A percentile compares a stretch with the other conserved stretches of the same genome.
Conservation (phyloP, 148 eudicot species). For the Persicaria maculosa region DNA sequence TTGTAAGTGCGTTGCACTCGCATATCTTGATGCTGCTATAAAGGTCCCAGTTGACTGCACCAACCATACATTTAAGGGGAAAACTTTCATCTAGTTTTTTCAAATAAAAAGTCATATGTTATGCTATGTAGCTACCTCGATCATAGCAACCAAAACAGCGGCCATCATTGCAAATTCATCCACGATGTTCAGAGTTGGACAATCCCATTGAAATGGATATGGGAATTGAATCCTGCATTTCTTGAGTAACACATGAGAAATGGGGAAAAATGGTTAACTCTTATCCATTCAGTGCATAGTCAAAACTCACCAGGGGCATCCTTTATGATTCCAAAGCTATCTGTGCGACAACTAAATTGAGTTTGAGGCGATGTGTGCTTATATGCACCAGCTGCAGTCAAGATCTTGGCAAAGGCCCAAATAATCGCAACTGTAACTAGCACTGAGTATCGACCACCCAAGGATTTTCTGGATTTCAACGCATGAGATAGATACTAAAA, state of each 20-base stretch:
- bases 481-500: slow-evolving; percentile 63
- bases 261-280: too few relatives aligned
- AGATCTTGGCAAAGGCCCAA: slow-evolving; percentile 76
- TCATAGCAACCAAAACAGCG: slow-evolving; percentile 71
- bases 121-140: slow-evolving; percentile 44
- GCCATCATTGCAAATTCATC: slow-evolving; percentile 68
- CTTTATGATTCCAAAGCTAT: slow-evolving; percentile 65
- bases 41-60: slow-evolving; percentile 83
- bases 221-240: slow-evolving; percentile 74
- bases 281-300: not conserved
- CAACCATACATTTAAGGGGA: not conserved
- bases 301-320: slow-evolving; percentile 61
- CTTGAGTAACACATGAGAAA: not conserved
- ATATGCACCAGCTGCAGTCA: slow-evolving; percentile 81
- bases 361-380: slow-evolving; percentile 45
- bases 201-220: slow-evolving; percentile 95
- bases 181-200: slow-evolving; percentile 54
- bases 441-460: slow-evolving; percentile 48
- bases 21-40: slow-evolving; percentile 61
- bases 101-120: too few relatives aligned
- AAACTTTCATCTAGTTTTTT: too few relatives aligned
- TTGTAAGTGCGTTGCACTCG: slow-evolving; percentile 73
- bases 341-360: slow-evolving; percentile 78
- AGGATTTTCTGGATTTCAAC: slow-evolving; percentile 36
- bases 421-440: slow-evolving; percentile 48